phyloP scores from a whole-genome alignment of 2,329 filamentous ascomycete species.

The Claviceps humidiphila region DNA sequence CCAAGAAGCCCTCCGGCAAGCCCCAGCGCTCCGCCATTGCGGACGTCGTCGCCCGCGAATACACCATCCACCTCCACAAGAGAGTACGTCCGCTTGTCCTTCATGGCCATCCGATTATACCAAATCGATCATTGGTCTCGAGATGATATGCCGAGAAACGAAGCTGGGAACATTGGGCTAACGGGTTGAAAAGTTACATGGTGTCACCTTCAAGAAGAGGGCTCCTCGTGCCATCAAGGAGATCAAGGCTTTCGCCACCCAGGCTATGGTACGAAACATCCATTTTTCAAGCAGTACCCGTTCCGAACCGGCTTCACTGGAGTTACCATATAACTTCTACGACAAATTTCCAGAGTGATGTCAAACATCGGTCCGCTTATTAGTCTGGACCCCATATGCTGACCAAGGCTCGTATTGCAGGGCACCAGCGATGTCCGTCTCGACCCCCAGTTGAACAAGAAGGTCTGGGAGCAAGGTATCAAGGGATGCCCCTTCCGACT shows the following conservation, averaged over 20 bases:
- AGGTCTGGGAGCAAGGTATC: conserved; percentile 98
- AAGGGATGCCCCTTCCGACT: conserved; percentile 98
- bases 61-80: conserved; percentile 99
- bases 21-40: conserved; percentile 81
- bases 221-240: conserved; percentile 98
- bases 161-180: conserved; percentile 2
- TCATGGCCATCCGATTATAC: neutral
- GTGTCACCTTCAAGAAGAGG: conserved; percentile 98
- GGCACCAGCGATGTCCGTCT: conserved; percentile 94
- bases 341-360: too few relatives aligned
- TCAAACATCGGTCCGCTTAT: neutral
- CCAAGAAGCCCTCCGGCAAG: conserved; percentile 25
- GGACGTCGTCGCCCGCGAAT: conserved; percentile 98
- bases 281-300: neutral
- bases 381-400: conserved; percentile 5
- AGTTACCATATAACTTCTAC: too few relatives aligned
- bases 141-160: conserved; percentile 3
- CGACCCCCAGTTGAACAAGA: conserved; percentile 99
- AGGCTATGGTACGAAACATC: conserved; percentile 74
- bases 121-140: neutral
- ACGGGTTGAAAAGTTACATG: conserved; percentile 61
- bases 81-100: conserved; percentile 32
- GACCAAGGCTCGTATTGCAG: conserved; percentile 32
- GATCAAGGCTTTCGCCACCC: conserved; percentile 86
- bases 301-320: too few relatives aligned